Evolutionary conservation across 2,329 filamentous ascomycete genomes (phyloP).

Genomic region (Epicoccum sorghinum): DNA sequence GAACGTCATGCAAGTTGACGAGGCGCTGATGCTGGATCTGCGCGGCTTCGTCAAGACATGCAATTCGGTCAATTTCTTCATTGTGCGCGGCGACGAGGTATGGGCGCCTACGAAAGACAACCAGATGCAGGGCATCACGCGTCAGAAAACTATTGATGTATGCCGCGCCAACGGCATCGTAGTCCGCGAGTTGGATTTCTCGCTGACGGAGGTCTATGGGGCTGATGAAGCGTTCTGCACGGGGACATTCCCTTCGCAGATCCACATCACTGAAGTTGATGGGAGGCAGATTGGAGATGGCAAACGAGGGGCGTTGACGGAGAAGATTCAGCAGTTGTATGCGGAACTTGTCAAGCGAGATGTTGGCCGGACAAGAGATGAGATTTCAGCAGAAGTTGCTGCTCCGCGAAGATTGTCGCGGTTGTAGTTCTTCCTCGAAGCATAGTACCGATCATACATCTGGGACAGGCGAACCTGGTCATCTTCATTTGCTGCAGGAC

Average conservation of each 20-base stretch:
- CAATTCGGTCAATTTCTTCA: conserved; percentile 8
- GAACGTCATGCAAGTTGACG: not conserved
- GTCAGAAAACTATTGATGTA: conserved; percentile 1
- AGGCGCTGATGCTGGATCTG: conserved; percentile 1
- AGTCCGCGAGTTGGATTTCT: not conserved
- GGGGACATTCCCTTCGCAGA: not conserved
- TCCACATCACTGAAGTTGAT: not conserved
- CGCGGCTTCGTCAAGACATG: conserved; percentile 2
- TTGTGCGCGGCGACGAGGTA: conserved; percentile 1
- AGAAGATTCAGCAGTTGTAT: not conserved
- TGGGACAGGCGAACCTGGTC: too few species aligned
- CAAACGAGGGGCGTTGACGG: not conserved
- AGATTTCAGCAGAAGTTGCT: not conserved
- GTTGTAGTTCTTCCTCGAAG: not conserved
- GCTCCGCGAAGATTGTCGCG: not conserved
- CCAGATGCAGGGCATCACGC: conserved; percentile 6
- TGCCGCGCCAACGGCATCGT: not conserved
- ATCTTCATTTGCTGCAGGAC: too few species aligned
- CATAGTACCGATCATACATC: too few species aligned
- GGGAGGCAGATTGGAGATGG: conserved; percentile 4
- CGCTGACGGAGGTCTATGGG: not conserved
- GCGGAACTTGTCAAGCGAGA: not conserved
- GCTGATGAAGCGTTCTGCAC: conserved; percentile 2
- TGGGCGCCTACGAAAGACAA: conserved; percentile 2
- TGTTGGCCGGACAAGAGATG: not conserved